Conservation (phyloP, 768 basidiomycete genomes). For the Kwoniella dendrophila region DNA sequence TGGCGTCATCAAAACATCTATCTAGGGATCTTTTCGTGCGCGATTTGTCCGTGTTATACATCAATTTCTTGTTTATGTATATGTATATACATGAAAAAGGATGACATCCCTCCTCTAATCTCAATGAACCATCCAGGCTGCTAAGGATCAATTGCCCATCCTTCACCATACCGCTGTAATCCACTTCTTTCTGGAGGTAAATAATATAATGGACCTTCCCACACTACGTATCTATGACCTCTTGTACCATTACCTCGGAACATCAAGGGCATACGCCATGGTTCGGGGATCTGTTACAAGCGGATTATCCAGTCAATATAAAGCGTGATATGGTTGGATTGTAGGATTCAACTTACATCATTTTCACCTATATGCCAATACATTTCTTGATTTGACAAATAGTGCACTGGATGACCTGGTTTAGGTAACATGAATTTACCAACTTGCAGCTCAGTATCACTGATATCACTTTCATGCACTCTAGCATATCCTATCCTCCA, state of each 20-base stretch:
- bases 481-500: conserved; percentile 65
- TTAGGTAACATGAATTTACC: conserved; percentile 78
- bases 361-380: conserved; percentile 72
- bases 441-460: conserved; percentile 82
- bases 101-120: background rate
- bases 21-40: too few relatives aligned
- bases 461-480: conserved; percentile 77
- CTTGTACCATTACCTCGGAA: conserved; percentile 50
- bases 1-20: background rate
- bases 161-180: conserved; percentile 34
- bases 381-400: conserved; percentile 66
- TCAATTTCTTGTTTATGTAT: too few relatives aligned
- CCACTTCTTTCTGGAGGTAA: conserved; percentile 48
- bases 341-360: conserved; percentile 57
- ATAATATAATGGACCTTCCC: conserved; percentile 54
- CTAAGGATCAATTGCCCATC: conserved; percentile 24
- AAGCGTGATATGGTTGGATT: too few relatives aligned
- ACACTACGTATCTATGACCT: conserved; percentile 49
- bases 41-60: too few relatives aligned
- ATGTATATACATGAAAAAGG: too few relatives aligned
- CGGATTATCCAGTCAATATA: background rate
- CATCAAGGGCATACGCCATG: conserved; percentile 51
- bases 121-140: background rate
- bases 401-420: conserved; percentile 62
- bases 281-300: conserved; percentile 56